Base-by-base conservation (phyloP, 305 asterid genomes). In the Fraxinus velutina region DNA sequence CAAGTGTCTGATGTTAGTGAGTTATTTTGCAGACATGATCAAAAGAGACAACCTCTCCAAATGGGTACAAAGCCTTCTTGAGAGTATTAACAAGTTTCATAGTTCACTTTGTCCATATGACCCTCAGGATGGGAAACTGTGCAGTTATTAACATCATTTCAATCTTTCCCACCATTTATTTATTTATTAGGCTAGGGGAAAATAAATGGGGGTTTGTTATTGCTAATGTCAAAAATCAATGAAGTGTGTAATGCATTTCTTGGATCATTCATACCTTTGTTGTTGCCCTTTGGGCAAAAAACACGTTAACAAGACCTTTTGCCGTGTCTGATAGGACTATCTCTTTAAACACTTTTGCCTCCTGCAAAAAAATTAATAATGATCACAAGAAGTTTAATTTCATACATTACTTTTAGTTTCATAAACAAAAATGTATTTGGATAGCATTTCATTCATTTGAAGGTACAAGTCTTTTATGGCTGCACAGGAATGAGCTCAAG, bases 221-320 rank as follows among this genome's bases (percentile, higher is more conserved):
- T 73, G 79, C 55, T 34, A 75, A 78, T 62, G 19, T 66, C 22
- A 39, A 47, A 29, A 57, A 78, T 82, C 13, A 83, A 77, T 80
- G 68, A 29, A 66, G 24, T 44, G 50, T 55, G 79, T 29, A 29
- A 83, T 73, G 30, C 39, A 72, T 79, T 84, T 73, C 78, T 21
- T 73, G 66, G 30, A 80, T 68, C 66, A 50, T 44, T 17, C 78
- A 60, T 90, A 96, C 99, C 99, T 96, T 94, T 34, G 94, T 82
- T 75, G 97, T 91, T 79, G 94, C 86, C 84, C 98, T 89, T 86
- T 92, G 98, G 78, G 98, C 85, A 77, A 96, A 94, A 89, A 94
- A 96, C 42, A 92, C 89, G 86, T 96, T 97, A 85, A 94, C 94
- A 75, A 96, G 94, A 87, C 94, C 97, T 88, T 88, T 96, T 22